Evolutionary conservation across 139 green algal species (phyloP).

Genomic region (Chlorella vulgaris): DNA sequence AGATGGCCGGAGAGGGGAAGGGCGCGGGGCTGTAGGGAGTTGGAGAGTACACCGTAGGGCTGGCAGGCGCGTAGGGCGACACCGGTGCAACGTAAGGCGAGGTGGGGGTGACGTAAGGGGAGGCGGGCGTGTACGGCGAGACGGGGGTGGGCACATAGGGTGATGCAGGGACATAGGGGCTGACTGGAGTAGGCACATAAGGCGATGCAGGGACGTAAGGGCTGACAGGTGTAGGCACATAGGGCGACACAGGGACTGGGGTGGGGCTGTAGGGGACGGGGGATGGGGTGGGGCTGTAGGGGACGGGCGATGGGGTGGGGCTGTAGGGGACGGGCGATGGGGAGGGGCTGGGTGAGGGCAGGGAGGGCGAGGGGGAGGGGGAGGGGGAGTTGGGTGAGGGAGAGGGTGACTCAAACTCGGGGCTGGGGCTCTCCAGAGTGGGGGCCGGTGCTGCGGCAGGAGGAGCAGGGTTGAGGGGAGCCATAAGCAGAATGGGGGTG

Average conservation of each 20-base stretch:
- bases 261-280: no score
- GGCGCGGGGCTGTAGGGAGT: not conserved
- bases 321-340: not conserved
- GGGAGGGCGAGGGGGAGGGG: not conserved
- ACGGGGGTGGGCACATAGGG: not conserved
- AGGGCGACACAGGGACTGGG: not conserved
- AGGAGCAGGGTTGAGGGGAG: not conserved
- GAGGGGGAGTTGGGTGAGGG: conserved; percentile 2
- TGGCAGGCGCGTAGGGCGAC: not conserved
- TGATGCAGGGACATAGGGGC: not conserved
- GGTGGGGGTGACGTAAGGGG: not conserved
- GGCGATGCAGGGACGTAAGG: no score
- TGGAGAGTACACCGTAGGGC: not conserved
- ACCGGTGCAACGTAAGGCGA: not conserved
- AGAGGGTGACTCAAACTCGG: not conserved
- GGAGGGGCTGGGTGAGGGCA: no score
- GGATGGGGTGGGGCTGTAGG: not conserved
- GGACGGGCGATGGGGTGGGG: not conserved
- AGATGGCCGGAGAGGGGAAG: not conserved
- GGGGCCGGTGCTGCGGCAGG: not conserved
- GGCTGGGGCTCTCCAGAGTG: not conserved
- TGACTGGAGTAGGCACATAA: no score
- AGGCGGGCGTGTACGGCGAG: not conserved
- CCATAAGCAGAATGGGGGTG: not conserved
- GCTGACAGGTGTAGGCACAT: not conserved